These are phyloP conservation scores for Colletotrichum karsti DNA, from an alignment of 2,329 filamentous ascomycete species.

Conservation along the genomic window DNA sequence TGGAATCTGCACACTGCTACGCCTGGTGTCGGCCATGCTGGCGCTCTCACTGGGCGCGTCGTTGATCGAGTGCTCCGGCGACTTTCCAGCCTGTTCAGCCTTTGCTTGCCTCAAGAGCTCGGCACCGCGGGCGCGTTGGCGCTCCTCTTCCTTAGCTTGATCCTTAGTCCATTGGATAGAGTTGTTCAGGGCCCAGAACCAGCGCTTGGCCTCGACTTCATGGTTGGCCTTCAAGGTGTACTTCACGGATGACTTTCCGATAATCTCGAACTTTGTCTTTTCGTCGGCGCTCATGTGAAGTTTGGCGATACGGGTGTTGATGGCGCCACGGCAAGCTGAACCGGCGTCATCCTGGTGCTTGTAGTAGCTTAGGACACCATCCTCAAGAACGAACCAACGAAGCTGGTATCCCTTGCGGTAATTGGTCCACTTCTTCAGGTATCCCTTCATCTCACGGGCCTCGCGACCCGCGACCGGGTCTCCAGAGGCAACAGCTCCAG, in stretches of 20 bases:
- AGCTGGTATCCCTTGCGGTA: slow-evolving; percentile 97
- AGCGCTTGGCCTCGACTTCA: slow-evolving; percentile 96
- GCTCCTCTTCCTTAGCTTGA: slow-evolving; percentile 90
- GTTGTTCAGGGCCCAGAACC: slow-evolving; percentile 99
- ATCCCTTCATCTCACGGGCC: slow-evolving; percentile 96
- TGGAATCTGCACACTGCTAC: slow-evolving; percentile 54
- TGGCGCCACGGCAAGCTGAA: slow-evolving; percentile 94
- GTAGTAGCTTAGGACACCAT: slow-evolving; percentile 97
- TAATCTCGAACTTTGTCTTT: slow-evolving; percentile 97
- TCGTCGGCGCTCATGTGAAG: slow-evolving; percentile 97
- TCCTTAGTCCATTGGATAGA: slow-evolving; percentile 99
- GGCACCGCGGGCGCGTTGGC: slow-evolving; percentile 75
- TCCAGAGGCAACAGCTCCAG: slow-evolving; percentile 59
- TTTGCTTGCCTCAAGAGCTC: slow-evolving; percentile 83
- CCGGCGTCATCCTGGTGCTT: slow-evolving; percentile 98
- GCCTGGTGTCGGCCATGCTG: slow-evolving; percentile 56
- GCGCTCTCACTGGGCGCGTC: slow-evolving; percentile 60
- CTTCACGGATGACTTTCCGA: slow-evolving; percentile 97
- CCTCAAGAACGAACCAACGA: slow-evolving; percentile 97
- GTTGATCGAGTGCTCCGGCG: slow-evolving; percentile 54
- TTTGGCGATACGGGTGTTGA: slow-evolving; percentile 97
- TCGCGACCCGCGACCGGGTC: slow-evolving; percentile 81
- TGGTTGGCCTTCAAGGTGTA: slow-evolving; percentile 98
- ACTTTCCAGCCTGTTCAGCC: slow-evolving; percentile 70
- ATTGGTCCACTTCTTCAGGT: slow-evolving; percentile 99